phyloP scores from a whole-genome alignment of 225 moss, liverwort and hornwort species.

The Ulota crispa region DNA sequence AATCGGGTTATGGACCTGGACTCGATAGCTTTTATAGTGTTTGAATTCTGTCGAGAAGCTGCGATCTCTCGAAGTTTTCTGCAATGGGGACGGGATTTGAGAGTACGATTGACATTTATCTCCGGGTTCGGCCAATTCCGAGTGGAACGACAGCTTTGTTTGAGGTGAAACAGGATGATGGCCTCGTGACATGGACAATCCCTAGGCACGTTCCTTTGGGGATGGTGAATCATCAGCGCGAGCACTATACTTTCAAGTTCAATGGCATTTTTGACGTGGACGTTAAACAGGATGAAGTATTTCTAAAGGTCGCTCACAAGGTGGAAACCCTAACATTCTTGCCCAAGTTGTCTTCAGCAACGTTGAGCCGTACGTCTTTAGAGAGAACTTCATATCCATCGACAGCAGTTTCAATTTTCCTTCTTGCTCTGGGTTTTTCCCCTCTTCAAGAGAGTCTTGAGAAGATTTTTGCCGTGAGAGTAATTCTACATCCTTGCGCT shows the following conservation, averaged over 20 bases:
- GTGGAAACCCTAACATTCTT: slow-evolving; percentile 21
- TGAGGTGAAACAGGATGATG: slow-evolving; percentile 54
- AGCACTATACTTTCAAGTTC: slow-evolving; percentile 56
- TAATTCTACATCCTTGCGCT: fast-evolving
- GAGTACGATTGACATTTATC: slow-evolving; percentile 57
- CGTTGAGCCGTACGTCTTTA: background rate
- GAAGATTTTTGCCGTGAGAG: background rate
- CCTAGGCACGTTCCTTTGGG: slow-evolving; percentile 43
- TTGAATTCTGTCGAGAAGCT: background rate
- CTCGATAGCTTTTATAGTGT: background rate
- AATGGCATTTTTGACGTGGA: slow-evolving; percentile 49
- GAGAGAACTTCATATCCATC: too few species aligned
- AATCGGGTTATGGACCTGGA: background rate
- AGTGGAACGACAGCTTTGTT: slow-evolving; percentile 35
- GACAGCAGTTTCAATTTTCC: background rate
- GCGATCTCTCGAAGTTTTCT: background rate
- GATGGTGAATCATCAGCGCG: slow-evolving; percentile 54
- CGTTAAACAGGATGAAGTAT: slow-evolving; percentile 60
- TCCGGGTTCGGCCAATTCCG: slow-evolving; percentile 47
- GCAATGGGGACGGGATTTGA: slow-evolving; percentile 35
- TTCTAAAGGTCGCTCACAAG: slow-evolving; percentile 56
- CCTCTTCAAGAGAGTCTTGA: background rate
- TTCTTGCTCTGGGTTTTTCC: background rate
- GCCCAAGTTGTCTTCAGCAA: background rate
- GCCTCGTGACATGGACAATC: slow-evolving; percentile 48